A percentile compares a stretch with the other conserved stretches of the same genome.
Conservation (phyloP, 225 moss, liverwort and hornwort species). For the Pseudisothecium myosuroides region DNA sequence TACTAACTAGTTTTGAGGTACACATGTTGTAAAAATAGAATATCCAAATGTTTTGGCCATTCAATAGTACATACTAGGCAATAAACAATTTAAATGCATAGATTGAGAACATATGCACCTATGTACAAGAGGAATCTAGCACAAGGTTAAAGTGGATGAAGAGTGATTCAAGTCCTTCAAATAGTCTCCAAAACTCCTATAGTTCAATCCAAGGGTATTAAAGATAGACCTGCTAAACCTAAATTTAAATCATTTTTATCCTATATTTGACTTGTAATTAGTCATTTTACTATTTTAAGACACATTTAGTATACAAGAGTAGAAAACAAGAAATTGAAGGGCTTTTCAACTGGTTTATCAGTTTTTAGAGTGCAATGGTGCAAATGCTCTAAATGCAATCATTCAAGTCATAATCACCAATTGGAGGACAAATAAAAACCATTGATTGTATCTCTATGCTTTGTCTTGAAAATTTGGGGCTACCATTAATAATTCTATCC, state of each 20-base stretch:
- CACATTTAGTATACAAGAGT: not conserved
- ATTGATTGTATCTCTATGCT: not conserved
- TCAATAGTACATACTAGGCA: fast-evolving
- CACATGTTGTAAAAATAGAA: too few species aligned
- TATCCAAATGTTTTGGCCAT: not conserved
- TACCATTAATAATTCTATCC: not conserved
- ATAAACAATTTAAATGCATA: not conserved
- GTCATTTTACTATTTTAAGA: not conserved
- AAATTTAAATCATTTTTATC: not conserved
- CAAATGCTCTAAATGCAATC: not conserved
- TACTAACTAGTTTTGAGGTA: too few species aligned
- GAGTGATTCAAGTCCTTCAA: not conserved
- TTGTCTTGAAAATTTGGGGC: fast-evolving
- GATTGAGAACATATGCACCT: fast-evolving
- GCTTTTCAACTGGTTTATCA: too few species aligned
- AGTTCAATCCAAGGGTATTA: not conserved
- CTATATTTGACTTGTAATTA: not conserved
- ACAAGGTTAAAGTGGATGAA: not conserved
- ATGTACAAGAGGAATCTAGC: not conserved
- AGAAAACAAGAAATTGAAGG: fast-evolving
- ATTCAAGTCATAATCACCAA: not conserved
- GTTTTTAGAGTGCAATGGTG: not conserved
- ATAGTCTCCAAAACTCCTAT: not conserved
- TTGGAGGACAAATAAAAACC: not conserved
- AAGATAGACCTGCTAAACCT: not conserved